Conservation (phyloP, 2,329 filamentous ascomycete species). For the Aureobasidium leucospermi region DNA sequence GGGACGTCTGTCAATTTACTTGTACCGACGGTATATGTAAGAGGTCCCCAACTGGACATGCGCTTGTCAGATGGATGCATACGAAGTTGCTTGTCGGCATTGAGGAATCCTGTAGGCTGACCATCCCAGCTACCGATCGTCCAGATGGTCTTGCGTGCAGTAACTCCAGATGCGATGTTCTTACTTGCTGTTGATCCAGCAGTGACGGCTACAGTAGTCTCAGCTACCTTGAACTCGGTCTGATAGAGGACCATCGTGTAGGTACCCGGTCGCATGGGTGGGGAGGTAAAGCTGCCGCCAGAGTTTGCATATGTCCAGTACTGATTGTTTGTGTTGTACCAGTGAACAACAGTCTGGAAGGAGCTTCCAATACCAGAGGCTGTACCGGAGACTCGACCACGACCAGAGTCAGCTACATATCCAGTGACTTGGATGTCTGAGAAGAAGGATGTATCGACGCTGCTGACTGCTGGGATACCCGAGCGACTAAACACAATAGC, state of each 20-base stretch:
- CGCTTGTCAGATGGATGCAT: slow-evolving; percentile 56
- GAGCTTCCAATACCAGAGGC: slow-evolving; percentile 49
- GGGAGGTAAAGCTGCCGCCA: slow-evolving; percentile 53
- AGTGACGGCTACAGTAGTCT: slow-evolving; percentile 42
- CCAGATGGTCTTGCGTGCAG: slow-evolving; percentile 49
- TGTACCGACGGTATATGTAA: slow-evolving; percentile 55
- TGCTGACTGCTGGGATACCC: slow-evolving; percentile 40
- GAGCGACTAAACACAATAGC: slow-evolving; percentile 53
- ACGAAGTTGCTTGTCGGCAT: slow-evolving; percentile 58
- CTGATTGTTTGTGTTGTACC: slow-evolving; percentile 55
- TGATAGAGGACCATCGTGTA: slow-evolving; percentile 63
- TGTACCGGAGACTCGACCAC: slow-evolving; percentile 55
- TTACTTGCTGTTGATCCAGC: slow-evolving; percentile 43
- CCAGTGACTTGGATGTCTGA: slow-evolving; percentile 50
- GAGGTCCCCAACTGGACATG: slow-evolving; percentile 54
- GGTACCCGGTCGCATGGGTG: slow-evolving; percentile 59
- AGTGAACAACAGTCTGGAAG: slow-evolving; percentile 55
- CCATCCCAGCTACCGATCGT: slow-evolving; percentile 61
- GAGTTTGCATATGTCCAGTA: slow-evolving; percentile 53
- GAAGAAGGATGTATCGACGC: slow-evolving; percentile 53
- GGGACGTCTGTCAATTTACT: slow-evolving; percentile 49
- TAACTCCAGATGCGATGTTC: slow-evolving; percentile 44
- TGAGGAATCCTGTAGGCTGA: slow-evolving; percentile 51
- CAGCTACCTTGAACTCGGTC: slow-evolving; percentile 49
- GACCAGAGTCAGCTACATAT: slow-evolving; percentile 48